A percentile compares a stretch with the other conserved stretches of the same genome.
phyloP scores from a whole-genome alignment of 1,284 basidiomycete species.

The Malassezia vespertilionis region DNA sequence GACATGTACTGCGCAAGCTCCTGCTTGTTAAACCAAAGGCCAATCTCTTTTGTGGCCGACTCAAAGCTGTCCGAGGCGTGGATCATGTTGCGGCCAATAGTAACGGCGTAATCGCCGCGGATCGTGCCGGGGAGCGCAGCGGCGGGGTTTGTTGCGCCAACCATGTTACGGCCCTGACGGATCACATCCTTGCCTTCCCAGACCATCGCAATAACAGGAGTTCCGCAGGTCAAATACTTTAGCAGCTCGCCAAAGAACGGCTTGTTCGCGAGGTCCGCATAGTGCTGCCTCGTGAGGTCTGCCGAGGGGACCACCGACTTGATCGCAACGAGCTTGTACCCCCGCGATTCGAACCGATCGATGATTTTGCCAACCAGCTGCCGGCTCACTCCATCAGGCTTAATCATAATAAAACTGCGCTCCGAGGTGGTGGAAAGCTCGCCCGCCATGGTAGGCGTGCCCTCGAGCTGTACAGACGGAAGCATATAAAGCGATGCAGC shows the following conservation, averaged over 20 bases:
- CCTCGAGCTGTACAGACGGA: conserved; percentile 43
- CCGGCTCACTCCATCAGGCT: conserved; percentile 46
- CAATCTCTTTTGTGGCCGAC: conserved; percentile 51
- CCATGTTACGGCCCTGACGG: conserved; percentile 39
- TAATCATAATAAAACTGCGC: conserved; percentile 50
- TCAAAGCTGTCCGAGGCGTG: conserved; percentile 51
- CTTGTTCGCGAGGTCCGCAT: conserved; percentile 34
- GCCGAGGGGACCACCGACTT: conserved; percentile 43
- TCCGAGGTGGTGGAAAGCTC: conserved; percentile 49
- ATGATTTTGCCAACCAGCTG: conserved; percentile 45
- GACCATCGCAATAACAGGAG: conserved; percentile 42
- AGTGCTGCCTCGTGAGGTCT: conserved; percentile 38
- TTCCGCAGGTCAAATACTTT: conserved; percentile 37
- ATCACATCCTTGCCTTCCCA: conserved; percentile 45
- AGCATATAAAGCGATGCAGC: conserved; percentile 22
- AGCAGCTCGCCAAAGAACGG: conserved; percentile 37
- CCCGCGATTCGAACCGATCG: conserved; percentile 39
- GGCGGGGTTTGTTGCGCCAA: conserved; percentile 41
- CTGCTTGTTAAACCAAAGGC: conserved; percentile 50
- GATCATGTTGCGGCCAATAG: conserved; percentile 50
- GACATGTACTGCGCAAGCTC: conserved; percentile 50
- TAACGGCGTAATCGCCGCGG: conserved; percentile 35
- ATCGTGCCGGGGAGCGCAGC: conserved; percentile 35
- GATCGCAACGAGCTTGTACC: conserved; percentile 44
- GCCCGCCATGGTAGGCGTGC: conserved; percentile 50